These are phyloP conservation scores for Kwoniella mangroviensis DNA, from an alignment of 768 basidiomycete genomes.

Conservation along the genomic window DNA sequence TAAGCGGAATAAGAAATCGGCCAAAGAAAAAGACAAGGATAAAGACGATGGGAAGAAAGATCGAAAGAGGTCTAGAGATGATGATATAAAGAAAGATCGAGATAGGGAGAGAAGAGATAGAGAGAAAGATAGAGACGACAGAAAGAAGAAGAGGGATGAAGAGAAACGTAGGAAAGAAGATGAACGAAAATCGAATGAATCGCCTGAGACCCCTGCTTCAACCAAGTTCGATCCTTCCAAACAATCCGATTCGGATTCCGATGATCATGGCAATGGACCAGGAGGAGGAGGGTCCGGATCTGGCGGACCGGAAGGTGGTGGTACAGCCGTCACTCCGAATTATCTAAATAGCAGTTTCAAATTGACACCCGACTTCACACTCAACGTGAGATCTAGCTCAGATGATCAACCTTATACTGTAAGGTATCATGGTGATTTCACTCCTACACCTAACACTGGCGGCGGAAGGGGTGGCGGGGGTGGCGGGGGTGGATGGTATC, in stretches of 20 bases:
- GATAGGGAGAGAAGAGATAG: constrained; percentile 8
- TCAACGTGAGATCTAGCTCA: background rate
- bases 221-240: constrained; percentile 4
- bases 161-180: constrained; percentile 5
- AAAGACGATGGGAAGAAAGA: constrained; percentile 11
- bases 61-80: constrained; percentile 4
- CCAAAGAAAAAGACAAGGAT: background rate
- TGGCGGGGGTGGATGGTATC: background rate
- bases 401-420: background rate
- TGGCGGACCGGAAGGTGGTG: background rate
- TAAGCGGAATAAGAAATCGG: background rate
- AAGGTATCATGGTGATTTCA: background rate
- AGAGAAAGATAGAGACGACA: background rate
- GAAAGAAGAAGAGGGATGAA: constrained; percentile 1
- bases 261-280: background rate
- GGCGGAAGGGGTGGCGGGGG: background rate
- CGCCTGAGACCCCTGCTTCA: background rate
- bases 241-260: background rate
- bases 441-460: no score
- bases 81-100: constrained; percentile 5
- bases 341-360: background rate
- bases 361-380: background rate
- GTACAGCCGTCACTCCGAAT: background rate
- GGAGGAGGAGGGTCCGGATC: background rate
- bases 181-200: background rate